Base-by-base conservation (phyloP, 2,329 filamentous ascomycete species). In the Zymoseptoria ardabiliae region DNA sequence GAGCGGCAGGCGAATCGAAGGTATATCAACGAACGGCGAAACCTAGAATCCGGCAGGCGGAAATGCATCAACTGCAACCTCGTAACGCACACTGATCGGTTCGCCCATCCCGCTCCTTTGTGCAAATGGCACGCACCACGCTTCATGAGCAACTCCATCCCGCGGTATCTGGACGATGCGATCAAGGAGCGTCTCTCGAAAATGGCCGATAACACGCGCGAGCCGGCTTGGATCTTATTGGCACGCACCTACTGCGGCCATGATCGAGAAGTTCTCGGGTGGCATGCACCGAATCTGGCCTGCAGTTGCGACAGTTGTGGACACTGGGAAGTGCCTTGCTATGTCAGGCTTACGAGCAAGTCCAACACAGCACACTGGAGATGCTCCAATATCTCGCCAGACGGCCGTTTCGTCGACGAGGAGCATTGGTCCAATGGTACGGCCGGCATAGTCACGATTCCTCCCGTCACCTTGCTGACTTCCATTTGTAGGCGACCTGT, bases 61-160 rank as follows among this genome's bases (percentile, higher is more conserved):
- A 62, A 65, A 49, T 71, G 69, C 53, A 58, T 69, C 17, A 41
- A 67, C 50, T 71, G 69, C 52, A 56, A 63, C 11, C 60, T 61
- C 19, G 45, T 62, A 20, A 59, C 58, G 3, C 58, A 57, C 20
- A 17, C 51, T 51, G 53, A 61, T 56, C 58, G 57, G 4, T 66
- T 65, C 35, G 56, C 48, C 5, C 62, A 35, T 51, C 60, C 58
- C 20, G 63, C 61, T 22, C 67, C 67, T 22, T 52, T 68, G 7
- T 69, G 66, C 58, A 65, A 61, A 54, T 58, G 53, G 52, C 67
- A 69, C 23, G 59, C 67, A 41, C 61, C 60, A 17, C 61, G 66
- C n/a, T 67, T 67, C 55, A 59, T 63, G 57, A 62, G 61, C 54
- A 64, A 48, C 25, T 53, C 57, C 6, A 59, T 65, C 11, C 61